Evolutionary conservation across 2,329 filamentous ascomycete genomes (phyloP).

Genomic region (Rhinocladiella mackenziei): DNA sequence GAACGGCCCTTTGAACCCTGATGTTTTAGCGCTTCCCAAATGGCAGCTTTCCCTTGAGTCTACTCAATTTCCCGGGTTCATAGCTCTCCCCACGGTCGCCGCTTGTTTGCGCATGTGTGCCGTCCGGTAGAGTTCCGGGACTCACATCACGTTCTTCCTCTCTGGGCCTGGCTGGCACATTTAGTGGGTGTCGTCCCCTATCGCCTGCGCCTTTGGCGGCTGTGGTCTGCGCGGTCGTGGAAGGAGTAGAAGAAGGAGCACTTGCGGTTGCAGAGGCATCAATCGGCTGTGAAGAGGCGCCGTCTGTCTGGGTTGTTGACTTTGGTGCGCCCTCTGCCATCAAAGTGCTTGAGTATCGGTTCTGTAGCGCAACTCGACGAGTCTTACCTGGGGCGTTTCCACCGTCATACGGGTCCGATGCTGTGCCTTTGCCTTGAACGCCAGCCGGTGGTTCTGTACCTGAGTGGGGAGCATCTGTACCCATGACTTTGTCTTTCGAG

Average conservation of each 20-base stretch:
- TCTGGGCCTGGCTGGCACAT: conserved; percentile 5
- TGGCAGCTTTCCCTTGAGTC: conserved; percentile 25
- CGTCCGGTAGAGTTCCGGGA: conserved; percentile 27
- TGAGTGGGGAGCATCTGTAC: conserved; percentile 9
- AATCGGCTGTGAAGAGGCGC: conserved; percentile 9
- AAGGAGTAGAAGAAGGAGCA: neutral
- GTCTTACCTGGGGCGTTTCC: conserved; percentile 25
- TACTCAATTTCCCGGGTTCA: conserved; percentile 20
- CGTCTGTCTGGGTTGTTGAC: neutral
- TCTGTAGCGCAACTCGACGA: neutral
- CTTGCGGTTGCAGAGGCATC: neutral
- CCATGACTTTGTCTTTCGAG: conserved; percentile 12
- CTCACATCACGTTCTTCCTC: conserved; percentile 24
- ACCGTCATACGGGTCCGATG: conserved; percentile 18
- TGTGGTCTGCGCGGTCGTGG: conserved; percentile 7
- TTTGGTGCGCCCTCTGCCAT: conserved; percentile 7
- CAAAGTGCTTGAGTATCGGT: neutral
- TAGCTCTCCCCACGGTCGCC: conserved; percentile 27
- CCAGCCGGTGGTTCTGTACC: conserved; percentile 1
- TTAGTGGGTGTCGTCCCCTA: conserved; percentile 11
- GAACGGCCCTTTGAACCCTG: neutral
- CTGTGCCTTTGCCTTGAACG: neutral
- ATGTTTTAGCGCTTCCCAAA: conserved; percentile 20
- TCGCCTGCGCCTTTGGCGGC: conserved; percentile 4
- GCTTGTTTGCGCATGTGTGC: conserved; percentile 25